phyloP scores from a whole-genome alignment of 1,139 yeast genomes.

The Suhomyces chickasaworum region DNA sequence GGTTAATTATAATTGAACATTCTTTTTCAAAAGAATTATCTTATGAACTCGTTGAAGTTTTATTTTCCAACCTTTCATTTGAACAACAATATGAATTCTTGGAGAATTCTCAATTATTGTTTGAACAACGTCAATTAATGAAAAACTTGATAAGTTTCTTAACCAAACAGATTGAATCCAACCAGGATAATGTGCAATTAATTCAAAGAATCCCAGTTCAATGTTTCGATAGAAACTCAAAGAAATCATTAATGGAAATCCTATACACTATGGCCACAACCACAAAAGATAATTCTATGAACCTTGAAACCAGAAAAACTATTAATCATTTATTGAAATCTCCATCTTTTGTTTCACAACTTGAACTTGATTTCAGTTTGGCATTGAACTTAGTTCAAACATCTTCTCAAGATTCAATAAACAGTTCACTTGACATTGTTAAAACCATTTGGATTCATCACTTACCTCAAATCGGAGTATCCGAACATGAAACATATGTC shows the following conservation, averaged over 20 bases:
- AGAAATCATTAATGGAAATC: conserved; percentile 39
- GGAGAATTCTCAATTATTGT: conserved; percentile 27
- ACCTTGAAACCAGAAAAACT: conserved; percentile 18
- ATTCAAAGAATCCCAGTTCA: conserved; percentile 47
- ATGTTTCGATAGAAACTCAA: conserved; percentile 47
- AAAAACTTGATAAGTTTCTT: conserved; percentile 28
- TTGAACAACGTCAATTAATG: conserved; percentile 47
- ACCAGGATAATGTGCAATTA: conserved; percentile 10
- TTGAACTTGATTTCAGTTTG: conserved; percentile 46
- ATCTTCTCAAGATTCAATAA: conserved; percentile 18
- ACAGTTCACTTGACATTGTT: conserved; percentile 23
- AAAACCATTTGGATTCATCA: conserved; percentile 34
- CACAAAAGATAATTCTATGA: conserved; percentile 7
- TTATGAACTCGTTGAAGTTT: conserved; percentile 16
- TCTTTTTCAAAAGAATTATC: conserved; percentile 27
- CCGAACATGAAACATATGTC: conserved; percentile 21
- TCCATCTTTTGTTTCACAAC: conserved; percentile 53
- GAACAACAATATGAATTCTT: conserved; percentile 22
- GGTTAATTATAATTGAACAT: conserved; percentile 53
- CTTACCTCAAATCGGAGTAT: conserved; percentile 25
- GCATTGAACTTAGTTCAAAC: conserved; percentile 25
- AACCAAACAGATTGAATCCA: conserved; percentile 6
- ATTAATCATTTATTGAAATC: conserved; percentile 41
- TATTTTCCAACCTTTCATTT: conserved; percentile 15
- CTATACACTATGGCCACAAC: conserved; percentile 23